phyloP scores from a whole-genome alignment of 129 eudicot species.

The Escallonia rubra region DNA sequence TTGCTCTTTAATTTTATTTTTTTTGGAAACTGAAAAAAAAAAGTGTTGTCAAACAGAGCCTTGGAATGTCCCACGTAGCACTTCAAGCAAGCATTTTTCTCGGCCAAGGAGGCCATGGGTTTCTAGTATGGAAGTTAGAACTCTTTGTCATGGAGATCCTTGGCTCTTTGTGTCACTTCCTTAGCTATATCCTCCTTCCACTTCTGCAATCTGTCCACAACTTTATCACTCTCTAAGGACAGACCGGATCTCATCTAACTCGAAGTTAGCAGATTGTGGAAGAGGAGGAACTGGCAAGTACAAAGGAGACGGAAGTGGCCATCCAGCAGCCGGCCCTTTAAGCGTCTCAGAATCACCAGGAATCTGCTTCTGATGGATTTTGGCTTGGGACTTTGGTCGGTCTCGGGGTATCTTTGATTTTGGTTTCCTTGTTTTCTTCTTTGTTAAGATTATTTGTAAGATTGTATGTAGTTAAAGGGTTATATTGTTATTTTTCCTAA shows the following conservation, averaged over 20 bases:
- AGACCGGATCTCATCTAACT: slow-evolving; percentile 59
- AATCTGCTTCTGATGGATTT: slow-evolving; percentile 31
- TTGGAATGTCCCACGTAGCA: slow-evolving; percentile 70
- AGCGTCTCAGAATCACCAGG: slow-evolving; percentile 39
- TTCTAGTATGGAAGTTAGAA: slow-evolving; percentile 70
- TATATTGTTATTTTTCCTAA: too few relatives aligned
- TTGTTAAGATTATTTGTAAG: too few relatives aligned
- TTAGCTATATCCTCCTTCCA: slow-evolving; percentile 59
- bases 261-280: slow-evolving; percentile 36
- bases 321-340: slow-evolving; percentile 34
- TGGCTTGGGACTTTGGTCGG: slow-evolving; percentile 25
- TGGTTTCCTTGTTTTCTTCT: slow-evolving; percentile 72
- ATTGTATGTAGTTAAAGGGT: too few relatives aligned
- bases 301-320: slow-evolving; percentile 66
- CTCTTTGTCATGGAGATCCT: slow-evolving; percentile 91
- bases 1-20: too few relatives aligned
- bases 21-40: too few relatives aligned
- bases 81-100: slow-evolving; percentile 59
- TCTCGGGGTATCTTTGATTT: slow-evolving; percentile 44
- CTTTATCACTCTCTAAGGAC: slow-evolving; percentile 74
- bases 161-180: slow-evolving; percentile 80
- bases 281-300: slow-evolving; percentile 49
- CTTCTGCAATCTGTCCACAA: slow-evolving; percentile 62
- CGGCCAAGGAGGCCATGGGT: slow-evolving; percentile 63
- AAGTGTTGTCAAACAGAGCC: too few relatives aligned